Percentiles rank a stretch among this genome's conserved stretches.
Conservation (phyloP, 345 rosid species). For the Eucalyptus tenuipes region DNA sequence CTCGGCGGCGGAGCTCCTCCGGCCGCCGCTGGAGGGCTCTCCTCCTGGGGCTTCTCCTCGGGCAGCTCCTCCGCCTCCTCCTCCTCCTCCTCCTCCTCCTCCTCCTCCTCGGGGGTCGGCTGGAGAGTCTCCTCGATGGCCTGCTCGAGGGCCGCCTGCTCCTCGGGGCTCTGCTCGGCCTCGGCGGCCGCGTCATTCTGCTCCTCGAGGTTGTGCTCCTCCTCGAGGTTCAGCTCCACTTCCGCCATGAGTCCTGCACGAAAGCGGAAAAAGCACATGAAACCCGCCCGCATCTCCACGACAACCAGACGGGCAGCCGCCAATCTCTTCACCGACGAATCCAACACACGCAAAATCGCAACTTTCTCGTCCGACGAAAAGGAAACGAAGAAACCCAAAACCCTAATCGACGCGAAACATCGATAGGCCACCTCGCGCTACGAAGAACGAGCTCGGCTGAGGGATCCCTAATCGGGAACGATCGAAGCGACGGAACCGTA, state of each 20-base stretch:
- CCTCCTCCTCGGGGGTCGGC: background rate
- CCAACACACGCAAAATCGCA: background rate
- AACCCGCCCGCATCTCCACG: background rate
- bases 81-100: background rate
- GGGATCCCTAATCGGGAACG: background rate
- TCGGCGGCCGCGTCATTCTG: background rate
- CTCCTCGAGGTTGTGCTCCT: background rate
- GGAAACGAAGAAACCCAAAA: background rate
- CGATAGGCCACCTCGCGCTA: background rate
- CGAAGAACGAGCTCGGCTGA: too few relatives aligned
- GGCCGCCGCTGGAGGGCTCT: slow-evolving; percentile 2
- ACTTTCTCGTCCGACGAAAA: background rate
- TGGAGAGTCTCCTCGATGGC: background rate
- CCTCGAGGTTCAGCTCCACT: background rate
- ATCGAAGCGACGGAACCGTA: background rate
- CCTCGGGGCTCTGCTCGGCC: background rate
- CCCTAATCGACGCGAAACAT: background rate
- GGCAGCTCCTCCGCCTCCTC: background rate
- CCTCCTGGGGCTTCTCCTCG: slow-evolving; percentile 18
- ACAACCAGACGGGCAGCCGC: background rate
- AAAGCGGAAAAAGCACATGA: background rate
- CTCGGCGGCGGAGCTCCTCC: slow-evolving; percentile 35
- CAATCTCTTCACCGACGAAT: background rate
- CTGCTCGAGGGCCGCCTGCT: background rate
- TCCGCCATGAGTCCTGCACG: slow-evolving; percentile 7